Evolutionary conservation across 495 filamentous ascomycete genomes (phyloP), one percentile per base, ranked within the genome.

Genomic region (Oidiodendron maius): DNA sequence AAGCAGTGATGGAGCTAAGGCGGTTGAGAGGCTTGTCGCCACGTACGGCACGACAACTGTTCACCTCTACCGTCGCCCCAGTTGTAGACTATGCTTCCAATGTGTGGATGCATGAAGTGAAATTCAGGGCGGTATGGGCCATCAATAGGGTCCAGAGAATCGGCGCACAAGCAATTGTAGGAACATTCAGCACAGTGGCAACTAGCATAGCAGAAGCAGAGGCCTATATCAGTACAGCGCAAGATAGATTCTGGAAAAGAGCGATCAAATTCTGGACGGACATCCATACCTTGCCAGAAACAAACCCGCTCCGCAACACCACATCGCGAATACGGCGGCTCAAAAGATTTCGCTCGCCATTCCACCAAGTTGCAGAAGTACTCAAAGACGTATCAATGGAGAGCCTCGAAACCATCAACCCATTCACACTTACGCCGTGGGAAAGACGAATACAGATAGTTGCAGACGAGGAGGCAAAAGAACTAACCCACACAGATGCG

Each of bases 11-110:
- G 51, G 57, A 59, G 48, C 52, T 64, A 35, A 60, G 47, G 46
- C 52, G 58, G 30, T 57, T 64, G 24, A 38, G 56, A 6, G 50
- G 54, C 35, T 36, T 67, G 26, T 62, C 60, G 24, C 60, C 58
- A 24, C 48, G 50, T 45, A 64, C 57, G 18, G 60, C 57, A 28
- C 55, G 62, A 49, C 61, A 60, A 52, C 48, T 66, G 36, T 64
- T 66, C 35, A 51, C 50, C 41, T 45, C 53, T 22, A 66, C 53
- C 13, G 57, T 66, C 40, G 56, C 53, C 1, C 61, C 55, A 25
- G 60, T 56, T n/a, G 56, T 64, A 39, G 63, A 66, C 53, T 66
- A 66, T 37, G 56, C 61, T 15, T 64, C 58, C 15, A 64, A 62
- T 51, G 56, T 62, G 39, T 66, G 43, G 60, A 66, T 62, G 50